Evolutionary conservation across 2,329 filamentous ascomycete genomes (phyloP).

Genomic region (Arthrobotrys megalospora): DNA sequence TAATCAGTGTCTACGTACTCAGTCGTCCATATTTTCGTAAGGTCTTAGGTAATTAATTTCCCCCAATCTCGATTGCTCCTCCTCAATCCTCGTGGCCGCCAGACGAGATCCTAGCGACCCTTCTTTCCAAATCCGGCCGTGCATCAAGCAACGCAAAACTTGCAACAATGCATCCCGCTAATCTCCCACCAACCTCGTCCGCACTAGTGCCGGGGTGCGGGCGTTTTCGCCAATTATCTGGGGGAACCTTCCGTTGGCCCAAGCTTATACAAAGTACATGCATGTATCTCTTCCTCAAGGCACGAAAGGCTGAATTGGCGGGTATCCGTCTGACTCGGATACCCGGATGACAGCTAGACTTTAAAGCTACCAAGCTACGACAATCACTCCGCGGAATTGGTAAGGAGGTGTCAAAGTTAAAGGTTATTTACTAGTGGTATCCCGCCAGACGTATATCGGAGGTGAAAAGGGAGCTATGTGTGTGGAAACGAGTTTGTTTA

Average conservation of each 20-base stretch:
- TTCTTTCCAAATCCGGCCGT: constrained; percentile 26
- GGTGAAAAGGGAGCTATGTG: background rate
- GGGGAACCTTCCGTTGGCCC: constrained; percentile 2
- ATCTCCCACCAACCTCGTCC: background rate
- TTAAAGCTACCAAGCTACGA: background rate
- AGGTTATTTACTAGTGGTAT: constrained; percentile 2
- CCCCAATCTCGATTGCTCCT: background rate
- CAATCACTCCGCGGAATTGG: constrained; percentile 5
- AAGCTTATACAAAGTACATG: constrained; percentile 1
- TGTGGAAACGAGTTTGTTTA: constrained; percentile 2
- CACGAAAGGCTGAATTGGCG: constrained; percentile 4
- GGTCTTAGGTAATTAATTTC: background rate
- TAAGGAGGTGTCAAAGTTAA: constrained; percentile 4
- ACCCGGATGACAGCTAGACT: background rate
- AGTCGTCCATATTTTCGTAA: background rate
- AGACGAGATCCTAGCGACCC: background rate
- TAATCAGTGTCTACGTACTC: constrained; percentile 3
- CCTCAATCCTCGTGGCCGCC: constrained; percentile 7
- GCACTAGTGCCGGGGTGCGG: constrained; percentile 43
- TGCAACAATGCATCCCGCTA: constrained; percentile 30
- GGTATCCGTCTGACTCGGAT: background rate
- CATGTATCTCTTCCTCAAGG: background rate
- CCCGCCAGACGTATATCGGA: background rate
- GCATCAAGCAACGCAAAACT: constrained; percentile 35
- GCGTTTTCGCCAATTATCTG: constrained; percentile 42